Evolutionary conservation across 1,284 basidiomycete genomes (phyloP), one percentile per base, ranked within the genome.

Genomic region (Papiliotrema nemorosa): DNA sequence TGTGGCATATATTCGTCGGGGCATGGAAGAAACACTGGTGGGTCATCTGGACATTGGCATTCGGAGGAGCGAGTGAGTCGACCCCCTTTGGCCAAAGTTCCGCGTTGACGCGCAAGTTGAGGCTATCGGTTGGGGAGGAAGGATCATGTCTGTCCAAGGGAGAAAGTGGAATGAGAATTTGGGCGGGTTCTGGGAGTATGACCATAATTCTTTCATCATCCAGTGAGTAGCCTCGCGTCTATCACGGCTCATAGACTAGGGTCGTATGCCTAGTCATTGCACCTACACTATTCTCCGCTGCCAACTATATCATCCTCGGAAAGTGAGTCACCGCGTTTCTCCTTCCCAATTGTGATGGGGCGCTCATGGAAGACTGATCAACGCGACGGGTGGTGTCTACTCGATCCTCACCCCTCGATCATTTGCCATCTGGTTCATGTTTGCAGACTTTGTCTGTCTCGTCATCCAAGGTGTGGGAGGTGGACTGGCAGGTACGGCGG

Each of bases 381-480:
- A 38, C 36, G 36, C 36, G 13, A 38, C 36, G 20, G 36, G 36
- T n/a, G 25, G n/a, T 0, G 20, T 38, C 5, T 58, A 58, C 36
- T 60, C 58, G 7, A 54, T 50, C 21, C 49, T 67, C 43, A 59
- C 55, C 22, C 53, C 60, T 5, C 50, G 53, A 3, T 50, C 44
- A 20, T 63, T 64, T 51, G 62, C 65, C 22, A 44, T 62, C 42
- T 13, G 58, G n/a, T 70, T 71, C 41, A 46, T 65, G 29, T 31
- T 47, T 13, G 63, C 54, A 18, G 69, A 72, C 47, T 16, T 71
- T 18, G 36, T 68, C 36, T 64, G 60, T 9, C 55, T 73, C 34
- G 50, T 65, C 46, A 45, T 73, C 9, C 70, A 73, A 46, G 70
- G 53, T 6, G 36, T 58, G 13, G 71, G 71, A n/a, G 71, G 67